Percentiles rank a stretch among this genome's conserved stretches.
phyloP scores from a whole-genome alignment of 1,284 basidiomycete species.

The Sanguinoderma infundibulare region DNA sequence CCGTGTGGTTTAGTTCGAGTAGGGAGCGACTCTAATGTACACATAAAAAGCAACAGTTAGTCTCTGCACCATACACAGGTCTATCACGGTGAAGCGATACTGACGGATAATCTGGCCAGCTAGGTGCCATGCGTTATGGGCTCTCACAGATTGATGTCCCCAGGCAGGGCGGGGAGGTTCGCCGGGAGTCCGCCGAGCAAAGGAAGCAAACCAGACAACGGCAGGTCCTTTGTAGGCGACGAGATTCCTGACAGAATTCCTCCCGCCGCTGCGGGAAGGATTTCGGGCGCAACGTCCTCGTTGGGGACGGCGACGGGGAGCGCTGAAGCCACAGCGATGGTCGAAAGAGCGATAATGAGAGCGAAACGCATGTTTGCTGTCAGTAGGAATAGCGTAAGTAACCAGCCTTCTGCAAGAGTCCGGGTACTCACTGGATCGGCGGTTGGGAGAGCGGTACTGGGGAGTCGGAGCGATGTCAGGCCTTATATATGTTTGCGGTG shows the following conservation, averaged over 20 bases:
- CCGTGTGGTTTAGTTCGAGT: no score
- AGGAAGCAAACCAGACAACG: no score
- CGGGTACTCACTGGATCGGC: neutral
- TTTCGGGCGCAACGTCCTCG: neutral
- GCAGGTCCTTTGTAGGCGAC: no score
- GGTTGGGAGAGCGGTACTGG: neutral
- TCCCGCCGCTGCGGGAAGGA: neutral
- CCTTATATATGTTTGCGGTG: neutral
- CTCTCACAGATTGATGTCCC: no score
- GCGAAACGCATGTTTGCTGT: slow-evolving; percentile 1
- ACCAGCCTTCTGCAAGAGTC: neutral
- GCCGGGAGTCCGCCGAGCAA: no score
- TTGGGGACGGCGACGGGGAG: neutral
- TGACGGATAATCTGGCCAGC: no score
- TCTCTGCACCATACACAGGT: no score
- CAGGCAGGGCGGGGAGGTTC: no score
- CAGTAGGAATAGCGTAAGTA: neutral
- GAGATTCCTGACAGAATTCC: neutral
- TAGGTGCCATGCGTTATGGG: no score
- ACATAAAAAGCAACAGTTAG: no score
- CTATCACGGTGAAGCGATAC: no score
- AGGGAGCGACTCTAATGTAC: no score
- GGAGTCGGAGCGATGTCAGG: neutral
- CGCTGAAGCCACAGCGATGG: neutral
- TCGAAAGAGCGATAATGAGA: neutral